Base-by-base conservation (phyloP, 257 asterid species). In the Nicotiana sylvestris region DNA sequence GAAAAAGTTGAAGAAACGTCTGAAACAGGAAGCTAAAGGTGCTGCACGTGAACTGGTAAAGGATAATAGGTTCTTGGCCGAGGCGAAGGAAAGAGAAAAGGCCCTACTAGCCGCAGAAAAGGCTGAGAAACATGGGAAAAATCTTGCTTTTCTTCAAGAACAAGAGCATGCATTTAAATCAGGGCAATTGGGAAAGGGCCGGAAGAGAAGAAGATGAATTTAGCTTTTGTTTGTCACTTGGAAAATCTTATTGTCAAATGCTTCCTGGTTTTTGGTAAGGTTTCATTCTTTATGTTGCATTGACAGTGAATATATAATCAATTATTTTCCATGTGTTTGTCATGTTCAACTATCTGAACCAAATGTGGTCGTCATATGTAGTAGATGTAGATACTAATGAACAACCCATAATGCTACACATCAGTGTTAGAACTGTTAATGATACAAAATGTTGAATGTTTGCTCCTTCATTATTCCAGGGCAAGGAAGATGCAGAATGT, bases 121-220 rank as follows among this genome's bases (percentile, higher is more conserved):
- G 77, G 87, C 93, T 16, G 98, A 93, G 89, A 87, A 88, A 86
- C 86, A 84, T 67, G 97, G 98, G 77, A 91, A 90, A 86, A 53
- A 62, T 39, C 87, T 88, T 82, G 97, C 98, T 81, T 93, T 96
- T 81, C 98, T 96, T 51, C 98, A 96, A 90, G 99, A 96, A 81
- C 99, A 96, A 72, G 99, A 96, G 84, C 96, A 92, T 81, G 97
- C 97, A 0, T 94, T 89, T 57, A 96, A 94, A 83, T 96, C 99
- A 33, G 98, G 98, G 62, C 99, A 94, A 82, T 76, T 96, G 87
- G 99, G 99, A 18, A 91, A 90, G 80, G 90, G 91, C 85, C 87
- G 82, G 80, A 95, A 91, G 86, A 93, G 97, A 85, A 89, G 96
- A 82, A 89, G 94, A 91, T 91, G 92, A 94, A 25, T 66, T 56